Conservation (phyloP, 2,329 filamentous ascomycete species). For the Penicillium occitanis region DNA sequence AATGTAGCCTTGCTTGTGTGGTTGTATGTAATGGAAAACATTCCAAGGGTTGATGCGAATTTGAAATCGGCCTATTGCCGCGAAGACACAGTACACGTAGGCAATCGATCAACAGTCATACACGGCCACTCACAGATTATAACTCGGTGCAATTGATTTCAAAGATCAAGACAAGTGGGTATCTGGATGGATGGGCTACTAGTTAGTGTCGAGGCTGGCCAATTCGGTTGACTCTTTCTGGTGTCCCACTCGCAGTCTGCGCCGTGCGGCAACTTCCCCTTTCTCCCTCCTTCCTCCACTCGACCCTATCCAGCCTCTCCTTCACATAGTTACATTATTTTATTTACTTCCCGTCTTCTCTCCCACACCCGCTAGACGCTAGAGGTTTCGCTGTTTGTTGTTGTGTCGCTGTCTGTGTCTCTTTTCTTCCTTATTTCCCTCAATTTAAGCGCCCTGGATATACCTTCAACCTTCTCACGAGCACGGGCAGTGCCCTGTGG, state of each 20-base stretch:
- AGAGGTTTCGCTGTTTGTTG: not conserved
- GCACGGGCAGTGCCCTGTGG: constrained; percentile 20
- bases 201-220: not conserved
- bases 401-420: not conserved
- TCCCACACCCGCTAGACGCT: not conserved
- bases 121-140: not conserved
- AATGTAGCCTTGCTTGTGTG: not conserved
- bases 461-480: constrained; percentile 11
- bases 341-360: not conserved
- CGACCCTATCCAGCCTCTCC: constrained; percentile 8
- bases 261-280: constrained; percentile 14
- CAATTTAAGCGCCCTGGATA: constrained; percentile 21
- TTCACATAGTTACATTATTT: not conserved
- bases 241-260: not conserved
- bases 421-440: not conserved
- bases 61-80: not conserved
- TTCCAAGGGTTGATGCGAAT: not conserved
- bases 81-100: not conserved
- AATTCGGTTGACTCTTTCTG: constrained; percentile 8
- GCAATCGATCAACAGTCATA: not conserved
- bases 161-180: constrained; percentile 4
- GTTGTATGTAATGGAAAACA: not conserved
- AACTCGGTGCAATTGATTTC: not conserved
- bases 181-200: not conserved
- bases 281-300: constrained; percentile 22